phyloP scores from a whole-genome alignment of 108 stramenopile species.

The Parmales sp. region DNA sequence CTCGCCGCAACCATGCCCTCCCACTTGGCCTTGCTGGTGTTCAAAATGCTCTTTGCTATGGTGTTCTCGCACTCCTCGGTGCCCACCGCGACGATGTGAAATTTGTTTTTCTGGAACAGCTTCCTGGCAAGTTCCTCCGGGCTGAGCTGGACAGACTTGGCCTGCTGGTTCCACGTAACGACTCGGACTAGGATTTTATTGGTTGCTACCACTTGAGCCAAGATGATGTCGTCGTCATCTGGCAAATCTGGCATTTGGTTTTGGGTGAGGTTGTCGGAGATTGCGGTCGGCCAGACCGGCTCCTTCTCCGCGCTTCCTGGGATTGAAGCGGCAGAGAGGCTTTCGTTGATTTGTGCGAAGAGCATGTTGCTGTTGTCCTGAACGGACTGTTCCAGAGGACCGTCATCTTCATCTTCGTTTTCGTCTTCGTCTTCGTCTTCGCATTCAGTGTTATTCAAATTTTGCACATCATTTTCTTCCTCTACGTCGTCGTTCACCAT shows the following conservation, averaged over 20 bases:
- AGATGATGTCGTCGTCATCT: conserved; percentile 19
- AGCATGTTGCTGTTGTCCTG: background rate
- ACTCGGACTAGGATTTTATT: conserved; percentile 29
- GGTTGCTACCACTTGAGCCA: conserved; percentile 15
- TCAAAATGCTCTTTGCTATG: conserved; percentile 37
- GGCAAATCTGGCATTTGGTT: conserved; percentile 15
- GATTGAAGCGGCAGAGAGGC: background rate
- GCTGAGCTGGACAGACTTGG: conserved; percentile 24
- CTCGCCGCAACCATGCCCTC: conserved; percentile 19
- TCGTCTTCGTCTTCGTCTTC: background rate
- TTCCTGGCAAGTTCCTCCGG: conserved; percentile 24
- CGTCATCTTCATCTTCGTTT: background rate
- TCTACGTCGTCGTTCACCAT: too few relatives aligned
- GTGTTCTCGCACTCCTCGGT: conserved; percentile 48
- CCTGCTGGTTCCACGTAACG: conserved; percentile 40
- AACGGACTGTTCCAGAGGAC: background rate
- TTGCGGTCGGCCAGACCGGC: background rate
- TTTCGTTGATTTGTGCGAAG: background rate
- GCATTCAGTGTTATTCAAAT: background rate
- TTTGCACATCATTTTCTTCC: too few relatives aligned
- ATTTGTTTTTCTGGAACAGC: conserved; percentile 24
- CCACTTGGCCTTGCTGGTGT: conserved; percentile 36
- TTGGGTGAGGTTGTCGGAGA: conserved; percentile 15
- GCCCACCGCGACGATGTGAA: conserved; percentile 37
- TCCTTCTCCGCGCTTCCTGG: background rate